Evolutionary conservation across 495 filamentous ascomycete species (phyloP), one percentile per base, ranked within the genome.

Genomic region (Hypoxylon subgilvum): DNA sequence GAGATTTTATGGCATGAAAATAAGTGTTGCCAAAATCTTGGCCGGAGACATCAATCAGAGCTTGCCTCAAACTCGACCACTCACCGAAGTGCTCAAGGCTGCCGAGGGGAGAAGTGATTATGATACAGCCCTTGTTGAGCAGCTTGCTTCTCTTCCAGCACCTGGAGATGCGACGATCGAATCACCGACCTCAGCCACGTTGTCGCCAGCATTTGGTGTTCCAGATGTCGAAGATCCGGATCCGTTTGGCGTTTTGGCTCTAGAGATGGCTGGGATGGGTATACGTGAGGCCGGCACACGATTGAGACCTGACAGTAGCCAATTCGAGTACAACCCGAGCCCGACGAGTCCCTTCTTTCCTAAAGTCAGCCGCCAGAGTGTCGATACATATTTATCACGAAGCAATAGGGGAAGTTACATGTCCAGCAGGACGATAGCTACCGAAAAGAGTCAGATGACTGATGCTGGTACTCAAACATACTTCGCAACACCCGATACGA

Each of bases 231-330:
- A 91, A 36, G 88, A 91, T 52, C 91, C 92, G 21, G 92, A 96
- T 69, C 92, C 92, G 10, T 96, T 87, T 66, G 92, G 92, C 14
- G 89, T 96, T 16, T 83, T 89, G 22, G 91, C 92, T 22, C 74
- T 96, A 31, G 88, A 94, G 71, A 85, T 88, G 61, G 86, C 88
- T 62, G 92, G 92, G 6, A 77, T 96, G 39, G 88, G 91, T 63
- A 92, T 96, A 61, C 81, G 88, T 36, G 92, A 96, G 76, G 91
- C 91, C 12, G 90, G 90, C 14, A 87, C 88, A 1, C 82, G 82
- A 35, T 70, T 77, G 16, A 78, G 89, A 30, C 88, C 91, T 13
- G 81, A 78, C 23, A 86, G 82, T 70, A 88, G 87, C 16, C 81
- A 84, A 51, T 95, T 96, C 70, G 88, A 91, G 66, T 96, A 86